Conservation (phyloP, 345 rosid genomes). For the Eucalyptus erythrocorys region DNA sequence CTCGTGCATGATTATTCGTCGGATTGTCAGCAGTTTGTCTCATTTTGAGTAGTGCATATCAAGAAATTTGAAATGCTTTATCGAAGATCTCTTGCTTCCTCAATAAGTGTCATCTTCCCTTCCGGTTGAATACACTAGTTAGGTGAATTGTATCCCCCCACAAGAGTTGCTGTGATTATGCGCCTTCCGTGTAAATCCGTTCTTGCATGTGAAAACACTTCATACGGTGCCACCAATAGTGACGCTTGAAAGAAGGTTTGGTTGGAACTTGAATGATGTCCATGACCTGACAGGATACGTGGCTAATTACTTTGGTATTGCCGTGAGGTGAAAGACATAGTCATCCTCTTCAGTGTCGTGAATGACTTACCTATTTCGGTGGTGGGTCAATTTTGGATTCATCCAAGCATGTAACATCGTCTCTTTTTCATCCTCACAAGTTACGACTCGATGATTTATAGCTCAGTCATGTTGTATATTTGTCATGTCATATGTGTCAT, state of each 20-base stretch:
- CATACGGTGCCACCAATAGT: neutral
- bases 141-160: neutral
- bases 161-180: neutral
- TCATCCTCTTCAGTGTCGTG: neutral
- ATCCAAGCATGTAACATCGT: neutral
- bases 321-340: neutral
- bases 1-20: neutral
- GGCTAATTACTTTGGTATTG: neutral
- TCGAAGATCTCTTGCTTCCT: neutral
- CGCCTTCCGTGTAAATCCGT: neutral
- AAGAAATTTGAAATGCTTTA: neutral
- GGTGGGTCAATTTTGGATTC: neutral
- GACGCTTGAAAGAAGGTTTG: neutral
- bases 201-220: neutral
- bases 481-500: neutral
- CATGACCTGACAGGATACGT: neutral
- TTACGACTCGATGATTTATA: neutral
- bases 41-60: neutral
- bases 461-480: neutral
- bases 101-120: neutral
- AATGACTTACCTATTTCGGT: neutral
- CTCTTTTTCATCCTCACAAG: neutral
- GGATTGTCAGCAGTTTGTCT: neutral
- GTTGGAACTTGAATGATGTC: neutral
- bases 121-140: neutral